These are phyloP conservation scores for Bigelowiella natans DNA, from an alignment of 78 protist species.

Conservation along the genomic window DNA sequence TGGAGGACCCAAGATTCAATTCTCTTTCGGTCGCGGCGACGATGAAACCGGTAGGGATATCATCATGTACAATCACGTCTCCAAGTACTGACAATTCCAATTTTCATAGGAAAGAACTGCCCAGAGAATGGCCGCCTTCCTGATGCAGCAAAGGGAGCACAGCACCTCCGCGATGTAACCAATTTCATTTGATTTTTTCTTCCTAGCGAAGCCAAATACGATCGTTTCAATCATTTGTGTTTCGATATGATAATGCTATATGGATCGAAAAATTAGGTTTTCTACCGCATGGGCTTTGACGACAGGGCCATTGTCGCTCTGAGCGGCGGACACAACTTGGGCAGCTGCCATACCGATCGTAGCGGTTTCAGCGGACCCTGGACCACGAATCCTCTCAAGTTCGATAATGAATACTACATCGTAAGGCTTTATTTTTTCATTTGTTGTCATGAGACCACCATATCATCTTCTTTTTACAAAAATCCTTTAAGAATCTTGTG, in stretches of 20 bases:
- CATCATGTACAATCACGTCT: no score
- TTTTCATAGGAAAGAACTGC: background rate
- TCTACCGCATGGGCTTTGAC: background rate
- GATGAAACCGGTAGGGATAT: no score
- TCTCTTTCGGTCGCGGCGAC: background rate
- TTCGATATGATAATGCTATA: no score
- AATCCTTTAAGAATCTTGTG: background rate
- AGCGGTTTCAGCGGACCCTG: background rate
- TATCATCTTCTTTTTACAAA: no score
- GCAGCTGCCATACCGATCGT: background rate
- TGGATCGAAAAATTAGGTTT: background rate
- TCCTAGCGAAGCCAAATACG: no score
- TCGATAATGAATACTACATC: background rate
- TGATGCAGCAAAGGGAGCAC: background rate
- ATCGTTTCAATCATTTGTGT: no score
- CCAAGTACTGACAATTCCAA: no score
- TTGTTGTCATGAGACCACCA: no score
- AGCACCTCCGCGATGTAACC: constrained; percentile 10
- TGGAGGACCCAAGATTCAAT: constrained; percentile 5
- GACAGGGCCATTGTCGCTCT: constrained; percentile 4
- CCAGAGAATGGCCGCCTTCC: background rate
- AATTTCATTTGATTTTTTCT: no score
- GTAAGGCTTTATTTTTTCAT: no score
- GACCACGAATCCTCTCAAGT: background rate
- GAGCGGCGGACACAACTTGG: background rate